Evolutionary conservation across 495 filamentous ascomycete genomes (phyloP).

Genomic region (Rostrohypoxylon terebratum): DNA sequence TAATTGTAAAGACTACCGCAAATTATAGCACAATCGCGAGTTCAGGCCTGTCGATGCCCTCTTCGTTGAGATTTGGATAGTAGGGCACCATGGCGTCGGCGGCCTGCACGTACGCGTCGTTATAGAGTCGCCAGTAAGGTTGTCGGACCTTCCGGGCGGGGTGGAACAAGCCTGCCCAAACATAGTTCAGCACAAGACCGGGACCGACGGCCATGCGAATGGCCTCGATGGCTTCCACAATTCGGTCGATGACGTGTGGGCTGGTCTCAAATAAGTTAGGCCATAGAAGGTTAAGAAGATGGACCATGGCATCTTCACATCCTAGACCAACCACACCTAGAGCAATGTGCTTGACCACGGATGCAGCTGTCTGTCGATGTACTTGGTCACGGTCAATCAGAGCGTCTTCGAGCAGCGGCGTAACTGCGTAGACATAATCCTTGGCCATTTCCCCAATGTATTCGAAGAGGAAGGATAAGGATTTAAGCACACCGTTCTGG

Average conservation of each 20-base stretch:
- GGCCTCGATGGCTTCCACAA: constrained; percentile 97
- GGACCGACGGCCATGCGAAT: constrained; percentile 93
- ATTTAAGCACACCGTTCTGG: constrained; percentile 98
- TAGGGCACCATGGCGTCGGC: constrained; percentile 97
- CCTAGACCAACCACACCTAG: constrained; percentile 95
- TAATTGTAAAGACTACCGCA: neutral
- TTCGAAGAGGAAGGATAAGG: constrained; percentile 96
- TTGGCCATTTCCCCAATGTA: constrained; percentile 99
- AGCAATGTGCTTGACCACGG: constrained; percentile 96
- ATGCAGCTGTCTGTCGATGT: constrained; percentile 95
- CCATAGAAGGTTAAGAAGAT: constrained; percentile 94
- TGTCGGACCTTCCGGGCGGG: constrained; percentile 91
- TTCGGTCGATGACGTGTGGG: constrained; percentile 97
- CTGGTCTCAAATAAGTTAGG: constrained; percentile 99
- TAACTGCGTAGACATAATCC: constrained; percentile 98
- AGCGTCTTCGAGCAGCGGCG: constrained; percentile 96
- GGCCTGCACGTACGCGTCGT: constrained; percentile 93
- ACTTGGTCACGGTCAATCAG: constrained; percentile 99
- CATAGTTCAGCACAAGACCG: constrained; percentile 93
- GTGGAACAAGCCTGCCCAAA: constrained; percentile 97
- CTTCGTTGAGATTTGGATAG: constrained; percentile 85
- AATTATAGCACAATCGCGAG: constrained; percentile 82
- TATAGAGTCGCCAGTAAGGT: constrained; percentile 96
- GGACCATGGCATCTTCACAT: constrained; percentile 99
- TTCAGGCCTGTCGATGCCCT: constrained; percentile 79